Evolutionary conservation across 495 filamentous ascomycete genomes (phyloP).

Genomic region (Penicillium cataractarum): DNA sequence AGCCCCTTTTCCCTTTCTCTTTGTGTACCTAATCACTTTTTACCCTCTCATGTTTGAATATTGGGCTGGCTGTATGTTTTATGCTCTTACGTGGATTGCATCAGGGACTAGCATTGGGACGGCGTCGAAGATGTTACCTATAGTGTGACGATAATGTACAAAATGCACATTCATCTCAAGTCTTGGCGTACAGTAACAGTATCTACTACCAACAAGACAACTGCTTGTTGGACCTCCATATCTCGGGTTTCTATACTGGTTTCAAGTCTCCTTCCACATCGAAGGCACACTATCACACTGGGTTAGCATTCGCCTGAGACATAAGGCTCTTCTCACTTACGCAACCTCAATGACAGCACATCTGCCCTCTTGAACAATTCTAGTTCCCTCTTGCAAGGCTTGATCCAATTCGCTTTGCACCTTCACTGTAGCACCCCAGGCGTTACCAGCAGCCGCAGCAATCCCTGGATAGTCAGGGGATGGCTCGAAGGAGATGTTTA

Average conservation of each 20-base stretch:
- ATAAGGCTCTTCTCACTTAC: conserved; percentile 17
- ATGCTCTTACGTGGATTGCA: conserved; percentile 21
- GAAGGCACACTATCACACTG: conserved; percentile 22
- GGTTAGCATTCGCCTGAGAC: not conserved
- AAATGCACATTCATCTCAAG: conserved; percentile 9
- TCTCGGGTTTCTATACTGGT: too few relatives aligned
- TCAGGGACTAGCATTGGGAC: conserved; percentile 34
- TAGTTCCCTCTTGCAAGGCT: conserved; percentile 16
- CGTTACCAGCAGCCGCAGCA: conserved; percentile 67
- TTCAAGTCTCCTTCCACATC: conserved; percentile 24
- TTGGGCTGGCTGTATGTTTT: conserved; percentile 21
- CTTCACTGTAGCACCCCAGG: conserved; percentile 26
- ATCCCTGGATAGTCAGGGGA: conserved; percentile 84
- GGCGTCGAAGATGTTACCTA: conserved; percentile 13
- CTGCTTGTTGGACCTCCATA: too few relatives aligned
- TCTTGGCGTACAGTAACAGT: not conserved
- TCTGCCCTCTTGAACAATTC: conserved; percentile 17
- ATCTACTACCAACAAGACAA: too few relatives aligned
- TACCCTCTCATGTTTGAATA: conserved; percentile 21
- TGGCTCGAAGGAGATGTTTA: conserved; percentile 82
- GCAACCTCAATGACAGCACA: conserved; percentile 30
- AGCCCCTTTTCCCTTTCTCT: conserved; percentile 3
- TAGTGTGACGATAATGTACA: conserved; percentile 25
- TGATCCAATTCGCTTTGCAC: conserved; percentile 16
- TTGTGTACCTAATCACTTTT: conserved; percentile 10